Conservation (phyloP, 345 rosid species). For the Citrus australasica region DNA sequence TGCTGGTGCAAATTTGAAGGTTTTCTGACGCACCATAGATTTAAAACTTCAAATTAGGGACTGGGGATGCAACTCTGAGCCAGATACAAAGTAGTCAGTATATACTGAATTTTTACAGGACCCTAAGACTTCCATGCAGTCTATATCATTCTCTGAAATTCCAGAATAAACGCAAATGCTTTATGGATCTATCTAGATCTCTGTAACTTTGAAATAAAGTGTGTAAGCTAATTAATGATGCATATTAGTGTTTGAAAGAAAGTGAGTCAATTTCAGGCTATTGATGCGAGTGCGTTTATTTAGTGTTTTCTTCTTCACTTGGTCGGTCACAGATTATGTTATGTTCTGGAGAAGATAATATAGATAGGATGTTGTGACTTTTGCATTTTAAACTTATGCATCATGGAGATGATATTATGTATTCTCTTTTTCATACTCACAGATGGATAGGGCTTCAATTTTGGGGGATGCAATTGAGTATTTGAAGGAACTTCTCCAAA, state of each 20-base stretch:
- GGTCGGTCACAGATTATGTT: too few relatives aligned
- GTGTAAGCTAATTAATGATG: not conserved
- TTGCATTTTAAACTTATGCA: not conserved
- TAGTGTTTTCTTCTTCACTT: not conserved
- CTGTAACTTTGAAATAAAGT: not conserved
- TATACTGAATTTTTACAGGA: not conserved
- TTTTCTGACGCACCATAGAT: not conserved
- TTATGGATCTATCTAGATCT: not conserved
- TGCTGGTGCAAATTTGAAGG: not conserved
- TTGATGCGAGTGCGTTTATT: not conserved
- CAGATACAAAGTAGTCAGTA: not conserved
- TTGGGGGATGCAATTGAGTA: slow-evolving; percentile 95
- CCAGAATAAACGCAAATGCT: not conserved
- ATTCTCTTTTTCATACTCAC: slow-evolving; percentile 10
- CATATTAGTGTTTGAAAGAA: not conserved
- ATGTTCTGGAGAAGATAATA: not conserved
- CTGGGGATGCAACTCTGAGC: not conserved
- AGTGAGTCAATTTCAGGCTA: not conserved
- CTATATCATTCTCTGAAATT: not conserved
- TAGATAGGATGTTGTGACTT: not conserved
- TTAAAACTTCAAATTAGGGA: not conserved
- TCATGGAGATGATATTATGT: not conserved
- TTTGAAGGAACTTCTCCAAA: slow-evolving; percentile 88
- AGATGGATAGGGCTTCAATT: slow-evolving; percentile 98
- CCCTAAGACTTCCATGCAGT: not conserved